Percentiles rank a stretch among this genome's conserved stretches.
These are phyloP conservation scores for Coniferiporia sulphurascens DNA, from an alignment of 1,284 basidiomycete species.

Conservation along the genomic window DNA sequence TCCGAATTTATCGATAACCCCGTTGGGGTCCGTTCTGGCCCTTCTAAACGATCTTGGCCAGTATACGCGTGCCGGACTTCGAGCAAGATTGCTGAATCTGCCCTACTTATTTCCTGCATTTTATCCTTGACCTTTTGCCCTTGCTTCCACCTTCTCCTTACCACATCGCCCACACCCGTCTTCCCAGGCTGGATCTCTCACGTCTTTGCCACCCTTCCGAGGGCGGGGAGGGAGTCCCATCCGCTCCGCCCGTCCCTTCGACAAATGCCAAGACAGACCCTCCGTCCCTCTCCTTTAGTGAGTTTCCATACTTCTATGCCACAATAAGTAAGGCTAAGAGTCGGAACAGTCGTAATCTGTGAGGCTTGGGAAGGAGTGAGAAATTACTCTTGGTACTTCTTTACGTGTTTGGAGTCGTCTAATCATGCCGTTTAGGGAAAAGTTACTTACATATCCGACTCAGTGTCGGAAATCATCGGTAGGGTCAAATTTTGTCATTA, in stretches of 20 bases:
- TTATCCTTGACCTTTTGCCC: background rate
- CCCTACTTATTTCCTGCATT: background rate
- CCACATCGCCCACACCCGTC: background rate
- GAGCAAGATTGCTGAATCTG: no score
- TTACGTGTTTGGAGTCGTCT: background rate
- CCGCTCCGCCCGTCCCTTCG: slow-evolving; percentile 1
- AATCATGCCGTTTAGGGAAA: background rate
- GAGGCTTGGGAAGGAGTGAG: slow-evolving; percentile 67
- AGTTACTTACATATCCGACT: slow-evolving; percentile 43
- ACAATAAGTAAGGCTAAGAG: background rate
- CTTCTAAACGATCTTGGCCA: no score
- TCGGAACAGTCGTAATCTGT: slow-evolving; percentile 44
- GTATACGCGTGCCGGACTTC: no score
- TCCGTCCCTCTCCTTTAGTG: slow-evolving; percentile 18
- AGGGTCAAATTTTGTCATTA: slow-evolving; percentile 19
- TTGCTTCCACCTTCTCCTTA: background rate
- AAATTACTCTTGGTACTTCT: background rate
- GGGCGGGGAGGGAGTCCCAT: slow-evolving; percentile 1
- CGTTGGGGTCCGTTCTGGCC: no score
- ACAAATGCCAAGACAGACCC: background rate
- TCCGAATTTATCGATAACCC: no score
- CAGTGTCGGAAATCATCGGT: slow-evolving; percentile 68
- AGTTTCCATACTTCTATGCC: background rate
- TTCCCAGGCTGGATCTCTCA: slow-evolving; percentile 18
- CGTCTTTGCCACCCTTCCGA: slow-evolving; percentile 16